Conservation (phyloP, 140 eudicot species). For the Flaveria floridana region DNA sequence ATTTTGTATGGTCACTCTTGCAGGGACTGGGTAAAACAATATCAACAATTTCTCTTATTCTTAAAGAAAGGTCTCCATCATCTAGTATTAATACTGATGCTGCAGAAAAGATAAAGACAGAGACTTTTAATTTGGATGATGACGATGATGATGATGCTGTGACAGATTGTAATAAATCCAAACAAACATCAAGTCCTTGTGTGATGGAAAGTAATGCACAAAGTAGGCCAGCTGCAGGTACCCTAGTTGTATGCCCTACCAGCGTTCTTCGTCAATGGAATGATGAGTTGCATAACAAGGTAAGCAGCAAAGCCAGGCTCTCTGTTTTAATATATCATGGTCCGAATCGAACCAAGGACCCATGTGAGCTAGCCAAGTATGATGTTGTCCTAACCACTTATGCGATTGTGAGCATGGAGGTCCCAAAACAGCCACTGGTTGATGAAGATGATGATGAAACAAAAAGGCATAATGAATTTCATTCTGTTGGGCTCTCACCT, state of each 20-base stretch:
- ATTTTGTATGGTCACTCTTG: conserved; percentile 17
- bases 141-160: conserved; percentile 51
- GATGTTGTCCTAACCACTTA: conserved; percentile 94
- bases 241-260: conserved; percentile 94
- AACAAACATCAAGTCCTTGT: conserved; percentile 27
- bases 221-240: conserved; percentile 88
- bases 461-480: conserved; percentile 35
- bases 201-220: conserved; percentile 34
- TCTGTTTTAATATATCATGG: conserved; percentile 87
- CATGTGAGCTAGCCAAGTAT: conserved; percentile 75
- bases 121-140: conserved; percentile 67
- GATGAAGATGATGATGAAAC: conserved; percentile 64
- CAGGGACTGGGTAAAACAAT: conserved; percentile 98
- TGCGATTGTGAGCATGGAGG: conserved; percentile 94
- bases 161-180: conserved; percentile 31
- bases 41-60: conserved; percentile 91
- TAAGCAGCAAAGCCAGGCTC: conserved; percentile 59
- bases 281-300: conserved; percentile 76
- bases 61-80: conserved; percentile 82
- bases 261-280: conserved; percentile 97
- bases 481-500: conserved; percentile 38
- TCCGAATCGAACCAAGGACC: conserved; percentile 79
- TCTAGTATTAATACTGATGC: conserved; percentile 31
- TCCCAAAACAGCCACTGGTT: conserved; percentile 78
- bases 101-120: conserved; percentile 41